Conservation (phyloP, 73 alveolate genomes). For the Diophrys sp. region DNA sequence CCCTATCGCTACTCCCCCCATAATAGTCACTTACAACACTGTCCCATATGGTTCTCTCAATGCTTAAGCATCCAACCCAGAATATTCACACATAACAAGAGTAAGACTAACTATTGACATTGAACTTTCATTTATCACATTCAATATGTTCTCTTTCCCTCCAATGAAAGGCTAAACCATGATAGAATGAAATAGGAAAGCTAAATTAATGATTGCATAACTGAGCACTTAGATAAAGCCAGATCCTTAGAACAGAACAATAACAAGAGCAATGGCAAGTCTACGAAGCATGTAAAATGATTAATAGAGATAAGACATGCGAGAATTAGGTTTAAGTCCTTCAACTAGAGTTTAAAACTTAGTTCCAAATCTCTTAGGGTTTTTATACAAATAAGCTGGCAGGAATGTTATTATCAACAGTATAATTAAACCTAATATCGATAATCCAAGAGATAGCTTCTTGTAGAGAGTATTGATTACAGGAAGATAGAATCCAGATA, state of each 20-base stretch:
- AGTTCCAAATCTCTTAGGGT: not conserved
- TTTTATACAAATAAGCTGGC: not conserved
- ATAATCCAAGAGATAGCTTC: not conserved
- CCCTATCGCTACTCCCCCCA: not conserved
- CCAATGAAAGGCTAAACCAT: not conserved
- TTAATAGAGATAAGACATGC: not conserved
- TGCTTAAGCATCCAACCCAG: not conserved
- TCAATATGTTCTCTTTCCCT: not conserved
- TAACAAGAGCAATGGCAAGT: not conserved
- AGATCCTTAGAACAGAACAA: no score
- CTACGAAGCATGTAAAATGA: not conserved
- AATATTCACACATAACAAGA: not conserved
- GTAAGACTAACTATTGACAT: not conserved
- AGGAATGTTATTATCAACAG: not conserved
- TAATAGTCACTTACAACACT: no score
- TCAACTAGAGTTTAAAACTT: not conserved
- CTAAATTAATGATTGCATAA: no score
- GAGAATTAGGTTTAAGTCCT: not conserved
- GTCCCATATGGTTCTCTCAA: not conserved
- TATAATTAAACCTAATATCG: no score
- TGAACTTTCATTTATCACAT: not conserved
- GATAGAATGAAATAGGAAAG: not conserved
- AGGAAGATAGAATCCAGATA: not conserved
- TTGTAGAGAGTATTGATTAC: not conserved
- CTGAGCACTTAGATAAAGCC: no score